Conservation (phyloP, 1,139 yeast genomes). For the Ashbya aceris region DNA sequence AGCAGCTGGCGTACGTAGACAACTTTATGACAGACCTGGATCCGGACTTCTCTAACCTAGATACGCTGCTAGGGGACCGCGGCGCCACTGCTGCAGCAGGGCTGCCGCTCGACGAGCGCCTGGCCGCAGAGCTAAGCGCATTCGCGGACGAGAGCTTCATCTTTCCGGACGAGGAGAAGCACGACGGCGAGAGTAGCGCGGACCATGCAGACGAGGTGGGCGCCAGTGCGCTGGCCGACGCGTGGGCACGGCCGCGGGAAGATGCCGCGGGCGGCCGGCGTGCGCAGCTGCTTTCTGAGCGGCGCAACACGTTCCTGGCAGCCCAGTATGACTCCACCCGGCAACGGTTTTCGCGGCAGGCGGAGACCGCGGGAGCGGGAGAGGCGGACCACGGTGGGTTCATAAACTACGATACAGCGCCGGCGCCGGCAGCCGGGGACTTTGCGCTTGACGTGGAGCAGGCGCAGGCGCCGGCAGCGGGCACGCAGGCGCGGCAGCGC, state of each 20-base stretch:
- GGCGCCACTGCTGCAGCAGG: constrained; percentile 1
- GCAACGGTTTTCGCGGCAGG: constrained; percentile 24
- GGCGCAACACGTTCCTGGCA: constrained; percentile 25
- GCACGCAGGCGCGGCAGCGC: constrained; percentile 2
- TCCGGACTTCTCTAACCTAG: constrained; percentile 7
- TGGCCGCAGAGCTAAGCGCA: constrained; percentile 65
- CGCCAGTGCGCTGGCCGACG: background rate
- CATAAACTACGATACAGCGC: constrained; percentile 21
- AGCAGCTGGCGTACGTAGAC: constrained; percentile 69
- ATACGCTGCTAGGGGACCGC: constrained; percentile 6
- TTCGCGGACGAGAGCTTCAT: constrained; percentile 72
- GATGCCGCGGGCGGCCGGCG: constrained; percentile 6
- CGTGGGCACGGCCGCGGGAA: background rate
- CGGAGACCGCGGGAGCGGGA: constrained; percentile 11
- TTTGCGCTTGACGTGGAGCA: background rate
- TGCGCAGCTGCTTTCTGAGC: constrained; percentile 24
- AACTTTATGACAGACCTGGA: constrained; percentile 50
- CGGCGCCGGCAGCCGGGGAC: constrained; percentile 13
- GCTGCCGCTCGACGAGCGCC: constrained; percentile 52
- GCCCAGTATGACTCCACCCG: constrained; percentile 28
- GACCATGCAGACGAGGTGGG: constrained; percentile 6
- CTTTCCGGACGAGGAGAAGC: constrained; percentile 61
- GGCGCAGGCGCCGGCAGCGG: background rate
- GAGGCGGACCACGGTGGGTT: constrained; percentile 25
- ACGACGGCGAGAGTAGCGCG: constrained; percentile 9